phyloP scores from a whole-genome alignment of 306 rosid genomes.

The Cucurbita moschata region DNA sequence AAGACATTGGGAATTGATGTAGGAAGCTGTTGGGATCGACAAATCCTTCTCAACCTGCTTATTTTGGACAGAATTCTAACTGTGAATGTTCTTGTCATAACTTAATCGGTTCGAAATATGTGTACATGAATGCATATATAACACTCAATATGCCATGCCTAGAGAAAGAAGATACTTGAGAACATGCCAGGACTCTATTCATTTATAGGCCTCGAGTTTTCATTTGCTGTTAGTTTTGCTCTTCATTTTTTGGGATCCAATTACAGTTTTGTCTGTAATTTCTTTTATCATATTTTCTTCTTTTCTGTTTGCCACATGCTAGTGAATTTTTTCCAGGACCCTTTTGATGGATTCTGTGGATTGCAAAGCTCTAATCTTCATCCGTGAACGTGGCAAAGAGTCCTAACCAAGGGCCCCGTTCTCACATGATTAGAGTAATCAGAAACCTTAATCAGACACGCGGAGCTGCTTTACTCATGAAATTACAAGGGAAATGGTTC shows the following conservation, averaged over 20 bases:
- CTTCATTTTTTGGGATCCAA: too few species aligned
- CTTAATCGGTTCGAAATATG: background rate
- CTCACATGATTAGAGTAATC: background rate
- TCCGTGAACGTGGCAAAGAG: background rate
- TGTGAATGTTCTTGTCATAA: background rate
- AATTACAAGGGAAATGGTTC: background rate
- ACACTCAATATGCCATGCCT: too few species aligned
- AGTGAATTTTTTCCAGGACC: background rate
- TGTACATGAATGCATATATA: background rate
- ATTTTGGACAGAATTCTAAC: background rate
- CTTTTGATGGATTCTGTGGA: background rate
- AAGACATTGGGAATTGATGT: background rate
- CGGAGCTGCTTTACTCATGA: background rate
- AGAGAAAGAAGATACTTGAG: too few species aligned
- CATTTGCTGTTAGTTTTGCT: too few species aligned
- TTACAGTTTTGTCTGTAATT: too few species aligned
- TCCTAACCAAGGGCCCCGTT: background rate
- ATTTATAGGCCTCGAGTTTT: too few species aligned
- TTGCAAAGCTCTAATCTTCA: background rate
- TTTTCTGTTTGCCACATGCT: constrained; percentile 1
- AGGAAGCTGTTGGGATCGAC: background rate
- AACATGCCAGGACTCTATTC: too few species aligned
- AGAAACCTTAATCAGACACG: background rate
- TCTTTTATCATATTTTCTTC: background rate
- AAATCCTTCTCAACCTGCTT: background rate